Evolutionary conservation across 2,329 filamentous ascomycete species (phyloP).

Genomic region (Exophiala aquamarina): DNA sequence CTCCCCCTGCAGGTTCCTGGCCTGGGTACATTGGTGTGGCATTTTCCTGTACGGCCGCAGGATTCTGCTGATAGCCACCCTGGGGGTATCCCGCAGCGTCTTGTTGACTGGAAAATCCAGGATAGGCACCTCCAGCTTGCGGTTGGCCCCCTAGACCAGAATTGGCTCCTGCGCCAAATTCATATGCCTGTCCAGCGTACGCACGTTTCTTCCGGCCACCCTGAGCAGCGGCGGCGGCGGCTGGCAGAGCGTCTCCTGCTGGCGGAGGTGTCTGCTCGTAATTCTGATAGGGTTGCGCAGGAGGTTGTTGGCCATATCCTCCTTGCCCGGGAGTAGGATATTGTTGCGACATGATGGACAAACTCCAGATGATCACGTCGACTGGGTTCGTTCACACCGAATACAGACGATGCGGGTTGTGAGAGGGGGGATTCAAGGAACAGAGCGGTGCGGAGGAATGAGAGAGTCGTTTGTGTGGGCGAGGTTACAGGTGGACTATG

Average conservation of each 20-base stretch:
- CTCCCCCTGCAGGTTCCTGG: slow-evolving; percentile 50
- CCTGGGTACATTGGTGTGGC: slow-evolving; percentile 36
- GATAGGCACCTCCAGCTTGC: slow-evolving; percentile 59
- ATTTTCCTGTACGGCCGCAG: slow-evolving; percentile 31
- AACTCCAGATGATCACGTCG: too few species aligned
- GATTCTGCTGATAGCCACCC: slow-evolving; percentile 42
- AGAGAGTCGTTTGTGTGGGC: neutral
- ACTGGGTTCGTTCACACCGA: too few species aligned
- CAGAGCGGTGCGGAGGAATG: neutral
- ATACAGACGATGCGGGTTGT: too few species aligned
- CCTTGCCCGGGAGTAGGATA: slow-evolving; percentile 41
- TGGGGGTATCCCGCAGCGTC: slow-evolving; percentile 44
- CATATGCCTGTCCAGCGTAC: slow-evolving; percentile 92
- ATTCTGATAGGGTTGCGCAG: slow-evolving; percentile 37
- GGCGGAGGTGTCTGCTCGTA: slow-evolving; percentile 37
- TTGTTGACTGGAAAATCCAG: slow-evolving; percentile 59
- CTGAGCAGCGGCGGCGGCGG: slow-evolving; percentile 23
- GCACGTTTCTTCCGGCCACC: slow-evolving; percentile 75
- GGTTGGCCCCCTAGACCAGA: slow-evolving; percentile 55
- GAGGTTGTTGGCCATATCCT: slow-evolving; percentile 47
- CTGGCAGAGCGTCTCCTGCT: slow-evolving; percentile 34
- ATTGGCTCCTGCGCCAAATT: slow-evolving; percentile 87
- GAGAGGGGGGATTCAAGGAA: neutral
- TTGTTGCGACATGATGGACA: slow-evolving; percentile 37
- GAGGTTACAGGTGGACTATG: neutral